These are phyloP conservation scores for Botrytis fragariae DNA, from an alignment of 2,329 filamentous ascomycete genomes.

Conservation along the genomic window DNA sequence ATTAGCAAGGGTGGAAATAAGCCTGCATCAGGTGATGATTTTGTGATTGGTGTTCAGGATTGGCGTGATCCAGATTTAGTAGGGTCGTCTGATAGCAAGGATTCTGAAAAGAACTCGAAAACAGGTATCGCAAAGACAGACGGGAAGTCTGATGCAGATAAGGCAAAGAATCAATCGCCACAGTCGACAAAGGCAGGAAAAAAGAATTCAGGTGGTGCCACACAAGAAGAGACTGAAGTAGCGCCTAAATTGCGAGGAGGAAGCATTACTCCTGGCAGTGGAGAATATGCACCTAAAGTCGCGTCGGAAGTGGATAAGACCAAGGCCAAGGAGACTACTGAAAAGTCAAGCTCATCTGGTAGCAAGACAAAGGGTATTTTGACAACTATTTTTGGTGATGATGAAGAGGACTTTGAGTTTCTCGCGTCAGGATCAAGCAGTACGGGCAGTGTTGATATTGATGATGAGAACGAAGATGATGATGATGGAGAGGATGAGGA, in stretches of 20 bases:
- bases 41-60: slow-evolving; percentile 81
- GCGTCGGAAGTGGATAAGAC: slow-evolving; percentile 31
- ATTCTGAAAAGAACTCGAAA: slow-evolving; percentile 37
- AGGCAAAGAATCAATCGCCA: slow-evolving; percentile 25
- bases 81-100: slow-evolving; percentile 34
- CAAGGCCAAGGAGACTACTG: slow-evolving; percentile 24
- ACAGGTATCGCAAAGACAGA: slow-evolving; percentile 28
- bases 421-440: slow-evolving; percentile 22
- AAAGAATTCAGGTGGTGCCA: slow-evolving; percentile 33
- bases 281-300: slow-evolving; percentile 55
- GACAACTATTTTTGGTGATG: slow-evolving; percentile 51
- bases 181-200: slow-evolving; percentile 28
- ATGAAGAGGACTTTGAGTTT: slow-evolving; percentile 42
- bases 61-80: slow-evolving; percentile 79
- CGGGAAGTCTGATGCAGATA: slow-evolving; percentile 34
- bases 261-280: slow-evolving; percentile 69
- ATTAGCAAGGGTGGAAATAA: slow-evolving; percentile 24
- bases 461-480: slow-evolving; percentile 41
- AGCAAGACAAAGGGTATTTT: slow-evolving; percentile 43
- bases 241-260: slow-evolving; percentile 53
- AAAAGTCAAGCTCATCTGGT: slow-evolving; percentile 23
- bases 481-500: slow-evolving; percentile 48
- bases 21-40: slow-evolving; percentile 54
- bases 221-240: slow-evolving; percentile 36
- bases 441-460: slow-evolving; percentile 23